phyloP scores from a whole-genome alignment of 2,329 filamentous ascomycete genomes.

The Sordariomycetes sp. region DNA sequence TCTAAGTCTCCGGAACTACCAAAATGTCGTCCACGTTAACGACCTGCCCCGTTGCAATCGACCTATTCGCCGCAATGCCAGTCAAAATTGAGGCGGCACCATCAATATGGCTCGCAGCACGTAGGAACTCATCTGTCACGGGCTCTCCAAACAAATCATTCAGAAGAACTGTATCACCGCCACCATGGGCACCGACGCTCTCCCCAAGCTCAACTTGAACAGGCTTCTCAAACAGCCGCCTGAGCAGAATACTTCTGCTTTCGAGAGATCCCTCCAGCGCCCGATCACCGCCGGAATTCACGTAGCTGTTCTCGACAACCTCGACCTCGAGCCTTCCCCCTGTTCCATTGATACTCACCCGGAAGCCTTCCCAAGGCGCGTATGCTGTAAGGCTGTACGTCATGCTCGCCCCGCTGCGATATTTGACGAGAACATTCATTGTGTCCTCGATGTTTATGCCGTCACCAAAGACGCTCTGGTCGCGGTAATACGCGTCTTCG shows the following conservation, averaged over 20 bases:
- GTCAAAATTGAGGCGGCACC: conserved; percentile 46
- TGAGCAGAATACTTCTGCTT: conserved; percentile 30
- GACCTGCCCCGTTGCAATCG: conserved; percentile 41
- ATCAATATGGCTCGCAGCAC: conserved; percentile 44
- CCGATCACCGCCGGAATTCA: conserved; percentile 46
- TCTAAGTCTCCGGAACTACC: conserved; percentile 12
- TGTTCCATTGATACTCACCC: conserved; percentile 44
- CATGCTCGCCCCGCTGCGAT: conserved; percentile 40
- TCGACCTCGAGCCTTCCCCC: conserved; percentile 45
- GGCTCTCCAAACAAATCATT: conserved; percentile 43
- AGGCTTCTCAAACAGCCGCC: conserved; percentile 43
- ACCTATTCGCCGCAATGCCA: conserved; percentile 44
- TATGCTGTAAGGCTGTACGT: conserved; percentile 48
- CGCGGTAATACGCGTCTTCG: conserved; percentile 47
- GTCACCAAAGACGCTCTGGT: conserved; percentile 49
- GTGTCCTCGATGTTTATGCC: conserved; percentile 54
- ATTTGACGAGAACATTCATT: conserved; percentile 45
- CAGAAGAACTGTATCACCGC: conserved; percentile 42
- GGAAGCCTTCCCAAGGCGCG: conserved; percentile 48
- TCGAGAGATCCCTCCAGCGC: conserved; percentile 38
- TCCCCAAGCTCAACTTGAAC: conserved; percentile 37
- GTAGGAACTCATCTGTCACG: conserved; percentile 34
- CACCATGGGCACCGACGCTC: conserved; percentile 42
- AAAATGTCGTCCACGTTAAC: conserved; percentile 41
- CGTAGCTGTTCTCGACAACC: conserved; percentile 48